phyloP scores from a whole-genome alignment of 169 alveolate genomes.

The Plasmodium vivax region DNA sequence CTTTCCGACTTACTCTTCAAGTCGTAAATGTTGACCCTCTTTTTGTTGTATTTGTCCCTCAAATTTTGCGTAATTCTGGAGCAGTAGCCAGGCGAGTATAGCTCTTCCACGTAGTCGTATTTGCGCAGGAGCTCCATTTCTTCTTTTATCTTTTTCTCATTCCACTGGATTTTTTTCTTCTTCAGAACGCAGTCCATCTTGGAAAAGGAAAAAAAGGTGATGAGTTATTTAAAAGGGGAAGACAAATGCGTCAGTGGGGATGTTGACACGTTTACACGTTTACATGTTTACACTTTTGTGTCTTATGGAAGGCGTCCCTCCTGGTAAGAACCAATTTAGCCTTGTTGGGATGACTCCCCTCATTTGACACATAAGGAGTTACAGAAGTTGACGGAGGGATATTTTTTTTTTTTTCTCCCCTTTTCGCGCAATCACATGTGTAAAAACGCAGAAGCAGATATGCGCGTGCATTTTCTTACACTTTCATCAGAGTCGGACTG shows the following conservation, averaged over 20 bases:
- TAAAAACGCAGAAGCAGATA: background rate
- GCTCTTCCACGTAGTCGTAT: conserved; percentile 43
- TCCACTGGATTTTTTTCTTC: conserved; percentile 12
- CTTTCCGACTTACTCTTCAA: conserved; percentile 30
- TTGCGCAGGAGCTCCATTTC: conserved; percentile 39
- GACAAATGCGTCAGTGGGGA: background rate
- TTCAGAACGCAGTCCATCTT: conserved; percentile 19
- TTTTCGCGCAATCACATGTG: background rate
- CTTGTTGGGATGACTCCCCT: background rate
- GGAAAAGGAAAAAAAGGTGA: background rate
- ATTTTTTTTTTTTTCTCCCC: background rate
- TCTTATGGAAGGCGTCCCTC: background rate
- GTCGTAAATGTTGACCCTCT: conserved; percentile 38
- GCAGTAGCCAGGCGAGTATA: conserved; percentile 49
- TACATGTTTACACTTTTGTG: background rate
- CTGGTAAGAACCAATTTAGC: background rate
- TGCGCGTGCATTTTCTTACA: background rate
- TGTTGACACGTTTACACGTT: background rate
- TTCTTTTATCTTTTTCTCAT: conserved; percentile 11
- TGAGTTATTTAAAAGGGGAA: background rate
- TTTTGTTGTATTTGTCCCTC: background rate
- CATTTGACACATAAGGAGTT: background rate
- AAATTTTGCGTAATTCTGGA: conserved; percentile 40
- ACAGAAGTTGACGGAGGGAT: background rate
- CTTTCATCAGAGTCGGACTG: background rate